Conservation (phyloP, 83 land plant genomes). For the Larix sibirica region DNA sequence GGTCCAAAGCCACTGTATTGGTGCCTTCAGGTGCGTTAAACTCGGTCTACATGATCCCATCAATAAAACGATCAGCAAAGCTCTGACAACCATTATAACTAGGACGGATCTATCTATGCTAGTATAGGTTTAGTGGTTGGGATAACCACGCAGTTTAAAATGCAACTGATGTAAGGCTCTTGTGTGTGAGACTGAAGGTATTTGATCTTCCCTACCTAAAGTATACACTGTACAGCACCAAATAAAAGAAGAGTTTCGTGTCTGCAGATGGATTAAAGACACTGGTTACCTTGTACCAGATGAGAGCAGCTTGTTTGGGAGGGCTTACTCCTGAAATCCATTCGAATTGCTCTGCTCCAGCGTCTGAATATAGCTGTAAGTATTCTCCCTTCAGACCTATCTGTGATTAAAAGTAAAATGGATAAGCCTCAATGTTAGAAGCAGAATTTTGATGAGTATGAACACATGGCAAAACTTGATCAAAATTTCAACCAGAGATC, state of each 20-base stretch:
- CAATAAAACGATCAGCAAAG: not conserved
- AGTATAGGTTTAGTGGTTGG: too few species aligned
- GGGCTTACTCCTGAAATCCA: conserved; percentile 18
- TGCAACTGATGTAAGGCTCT: too few species aligned
- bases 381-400: conserved; percentile 5
- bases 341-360: not conserved
- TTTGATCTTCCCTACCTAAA: too few species aligned
- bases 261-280: not conserved
- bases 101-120: too few species aligned
- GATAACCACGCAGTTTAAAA: too few species aligned
- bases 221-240: too few species aligned
- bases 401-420: not conserved
- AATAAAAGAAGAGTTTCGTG: not conserved
- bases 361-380: conserved; percentile 1
- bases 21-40: conserved; percentile 44
- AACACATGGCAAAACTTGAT: not conserved
- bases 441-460: too few species aligned
- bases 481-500: too few species aligned
- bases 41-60: conserved; percentile 22
- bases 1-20: conserved; percentile 41
- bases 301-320: conserved; percentile 23
- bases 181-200: too few species aligned
- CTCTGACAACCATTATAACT: too few species aligned
- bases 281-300: conserved; percentile 30
- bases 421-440: not conserved